Percentiles rank a stretch among this genome's conserved stretches.
Conservation (phyloP, 2,329 filamentous ascomycete genomes). For the Neurospora sp. region DNA sequence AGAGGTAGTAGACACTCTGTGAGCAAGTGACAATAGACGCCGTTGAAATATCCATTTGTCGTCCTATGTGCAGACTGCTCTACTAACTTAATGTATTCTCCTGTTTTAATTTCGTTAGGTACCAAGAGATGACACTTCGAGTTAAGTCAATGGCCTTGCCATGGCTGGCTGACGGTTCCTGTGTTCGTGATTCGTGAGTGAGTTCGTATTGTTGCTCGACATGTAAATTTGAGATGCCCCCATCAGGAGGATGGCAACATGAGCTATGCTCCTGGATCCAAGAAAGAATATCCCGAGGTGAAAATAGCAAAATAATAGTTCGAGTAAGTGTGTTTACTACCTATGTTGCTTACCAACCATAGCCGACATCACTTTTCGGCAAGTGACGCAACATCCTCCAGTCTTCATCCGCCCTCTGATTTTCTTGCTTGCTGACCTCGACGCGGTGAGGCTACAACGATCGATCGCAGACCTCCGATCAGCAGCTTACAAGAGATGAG, state of each 20-base stretch:
- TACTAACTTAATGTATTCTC: neutral
- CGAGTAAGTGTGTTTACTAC: neutral
- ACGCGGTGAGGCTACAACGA: neutral
- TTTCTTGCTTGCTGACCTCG: neutral
- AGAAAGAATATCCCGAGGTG: neutral
- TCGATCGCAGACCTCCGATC: neutral
- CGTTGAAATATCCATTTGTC: neutral
- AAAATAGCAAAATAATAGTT: neutral
- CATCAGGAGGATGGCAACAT: neutral
- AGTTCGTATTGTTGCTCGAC: neutral
- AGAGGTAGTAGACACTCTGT: neutral
- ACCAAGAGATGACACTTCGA: neutral
- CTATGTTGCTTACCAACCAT: neutral
- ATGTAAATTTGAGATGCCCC: no score
- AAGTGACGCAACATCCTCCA: neutral
- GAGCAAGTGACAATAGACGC: neutral
- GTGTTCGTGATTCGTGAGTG: neutral
- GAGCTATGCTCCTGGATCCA: neutral
- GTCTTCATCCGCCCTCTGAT: neutral
- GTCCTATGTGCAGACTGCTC: neutral
- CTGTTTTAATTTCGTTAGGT: neutral
- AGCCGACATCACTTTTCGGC: neutral
- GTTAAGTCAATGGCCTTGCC: neutral
- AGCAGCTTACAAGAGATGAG: neutral
- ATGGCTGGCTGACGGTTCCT: neutral